Evolutionary conservation across 345 rosid genomes (phyloP), one percentile per base, ranked within the genome.

Genomic region (Ceriops zippeliana): DNA sequence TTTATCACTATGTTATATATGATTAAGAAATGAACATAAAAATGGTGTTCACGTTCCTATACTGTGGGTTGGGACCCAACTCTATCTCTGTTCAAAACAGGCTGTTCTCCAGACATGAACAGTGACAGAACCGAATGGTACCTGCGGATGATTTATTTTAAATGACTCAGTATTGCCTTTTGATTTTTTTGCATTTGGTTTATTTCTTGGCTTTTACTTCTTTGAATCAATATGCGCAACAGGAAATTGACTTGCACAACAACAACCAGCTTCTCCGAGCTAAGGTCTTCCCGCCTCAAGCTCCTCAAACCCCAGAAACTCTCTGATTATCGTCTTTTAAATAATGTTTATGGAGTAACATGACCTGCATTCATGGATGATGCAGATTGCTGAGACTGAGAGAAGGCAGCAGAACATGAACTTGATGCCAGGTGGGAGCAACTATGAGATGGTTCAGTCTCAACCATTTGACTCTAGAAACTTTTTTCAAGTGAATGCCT

Each of bases 231-330:
- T 42, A 42, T 11, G 49, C 49, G 46, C 10, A 70, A 56, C 83
- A 91, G 99, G 99, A 91, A 83, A 81, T 87, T 68, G 99, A 95
- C 70, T 85, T 95, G 89, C 96, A 95, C 81, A 91, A 85, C 78
- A 90, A 79, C 70, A 95, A 95, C 82, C 98, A 95, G 80, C 82
- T 88, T 73, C 99, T 95, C 63, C 90, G 98, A 69, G 88, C 97
- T 21, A 91, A 91, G 98, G 99, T 95, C 27, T 52, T 34, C 52
- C 16, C 62, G 22, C 63, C 28, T 69, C 53, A 53, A 54, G 58
- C 30, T 42, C 19, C 49, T 42, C 49, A 3, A 42, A 13, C 15
- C 49, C 49, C 49, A 13, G 15, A 13, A 13, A 0, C 49, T 42
- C 47, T 73, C 16, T 28, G 28, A 30, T 17, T 8, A 59, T 13